These are phyloP conservation scores for Candida anutae DNA, from an alignment of 1,139 yeast species.

Conservation along the genomic window DNA sequence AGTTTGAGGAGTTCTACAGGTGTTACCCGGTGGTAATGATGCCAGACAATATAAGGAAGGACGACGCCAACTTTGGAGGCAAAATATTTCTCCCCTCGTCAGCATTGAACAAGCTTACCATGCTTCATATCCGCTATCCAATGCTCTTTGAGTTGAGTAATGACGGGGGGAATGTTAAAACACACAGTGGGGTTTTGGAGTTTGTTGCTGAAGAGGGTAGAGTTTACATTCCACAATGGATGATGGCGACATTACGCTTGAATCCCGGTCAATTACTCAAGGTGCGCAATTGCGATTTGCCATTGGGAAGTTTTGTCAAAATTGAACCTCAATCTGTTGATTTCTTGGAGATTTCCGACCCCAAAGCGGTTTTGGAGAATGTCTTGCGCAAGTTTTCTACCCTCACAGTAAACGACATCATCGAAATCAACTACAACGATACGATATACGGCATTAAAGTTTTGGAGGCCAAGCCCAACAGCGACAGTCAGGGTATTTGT, in stretches of 20 bases:
- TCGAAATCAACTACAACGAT: slow-evolving; percentile 84
- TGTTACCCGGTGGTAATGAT: slow-evolving; percentile 90
- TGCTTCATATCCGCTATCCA: slow-evolving; percentile 85
- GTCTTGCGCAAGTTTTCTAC: slow-evolving; percentile 87
- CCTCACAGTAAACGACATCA: slow-evolving; percentile 74
- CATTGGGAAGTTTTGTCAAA: slow-evolving; percentile 82
- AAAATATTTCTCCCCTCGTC: slow-evolving; percentile 93
- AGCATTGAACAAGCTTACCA: slow-evolving; percentile 79
- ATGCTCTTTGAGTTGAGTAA: slow-evolving; percentile 82
- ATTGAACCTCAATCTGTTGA: slow-evolving; percentile 93
- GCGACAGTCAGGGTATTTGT: slow-evolving; percentile 61
- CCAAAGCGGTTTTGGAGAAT: slow-evolving; percentile 92
- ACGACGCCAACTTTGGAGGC: slow-evolving; percentile 91
- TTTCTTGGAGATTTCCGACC: slow-evolving; percentile 88
- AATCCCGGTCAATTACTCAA: slow-evolving; percentile 76
- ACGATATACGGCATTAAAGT: slow-evolving; percentile 74
- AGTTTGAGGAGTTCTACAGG: slow-evolving; percentile 75
- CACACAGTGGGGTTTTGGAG: slow-evolving; percentile 94
- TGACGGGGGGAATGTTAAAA: slow-evolving; percentile 48
- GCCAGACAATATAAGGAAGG: slow-evolving; percentile 73
- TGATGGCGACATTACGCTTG: slow-evolving; percentile 71
- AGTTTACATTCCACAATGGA: slow-evolving; percentile 93
- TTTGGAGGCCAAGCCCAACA: slow-evolving; percentile 80
- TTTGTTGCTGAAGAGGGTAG: slow-evolving; percentile 97
- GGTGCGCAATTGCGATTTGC: slow-evolving; percentile 70